Base-by-base conservation (phyloP, 768 basidiomycete species). In the Podaxis carcinomalis region DNA sequence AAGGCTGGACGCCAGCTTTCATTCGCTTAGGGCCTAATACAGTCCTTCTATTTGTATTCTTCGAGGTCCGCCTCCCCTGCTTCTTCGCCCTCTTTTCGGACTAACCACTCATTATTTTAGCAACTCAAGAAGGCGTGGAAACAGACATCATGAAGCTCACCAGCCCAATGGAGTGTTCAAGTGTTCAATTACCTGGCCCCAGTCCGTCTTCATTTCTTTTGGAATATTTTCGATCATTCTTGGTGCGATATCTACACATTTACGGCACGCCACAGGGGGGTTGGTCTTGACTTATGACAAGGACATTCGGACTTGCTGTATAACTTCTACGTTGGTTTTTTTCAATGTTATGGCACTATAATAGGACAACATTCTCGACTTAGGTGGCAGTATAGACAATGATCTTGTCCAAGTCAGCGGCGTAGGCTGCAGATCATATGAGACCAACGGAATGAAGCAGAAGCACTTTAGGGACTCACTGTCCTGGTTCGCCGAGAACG, bases 1-100 rank as follows among this genome's bases (percentile, higher is more conserved):
- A 90, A 70, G 92, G 92, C 36, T 94, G 92, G 92, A 90, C 90
- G 16, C 92, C 92, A 2, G 89, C 92, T 6, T 94, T 92, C 73
- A 84, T 89, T 66, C 86, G 92, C 51, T 74, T 94, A 46, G 91
- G 88, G 28, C 92, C 92, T 1, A 92, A 93, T 69, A 93, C 92
- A 1, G 79, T 94, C 36, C 76, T 93, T 4, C 82, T 93, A 74
- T 94, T 92, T 72, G 87, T 93, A 51, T 92, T 92, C 74, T 88
- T 88, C 64, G 92, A 93, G 77, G 90, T 89, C 65, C 52, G 77
- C 57, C 14, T 49, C 47, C 11, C 21, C 4, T 44, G 19, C 19
- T 49, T 44, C 35, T 25, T 61, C 28, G 59, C 23, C 0, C 35
- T 27, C 2, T 19, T 19, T 11, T 47, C 28, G 4, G 0, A 4